phyloP scores from a whole-genome alignment of 106 monocot species.

The Platanthera zijinensis region DNA sequence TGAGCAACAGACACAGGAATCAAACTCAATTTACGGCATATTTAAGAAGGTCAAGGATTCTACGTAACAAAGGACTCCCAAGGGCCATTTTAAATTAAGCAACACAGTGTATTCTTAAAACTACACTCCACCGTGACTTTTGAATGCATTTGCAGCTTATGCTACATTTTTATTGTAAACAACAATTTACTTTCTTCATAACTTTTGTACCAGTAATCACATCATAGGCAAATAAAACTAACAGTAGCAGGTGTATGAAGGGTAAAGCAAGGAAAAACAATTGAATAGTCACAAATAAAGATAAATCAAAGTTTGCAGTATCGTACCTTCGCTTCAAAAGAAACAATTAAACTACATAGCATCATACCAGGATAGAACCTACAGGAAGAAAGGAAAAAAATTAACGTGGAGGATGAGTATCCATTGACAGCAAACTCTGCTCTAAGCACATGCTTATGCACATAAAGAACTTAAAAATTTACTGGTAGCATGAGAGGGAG shows the following conservation, averaged over 20 bases:
- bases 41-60: too few species aligned
- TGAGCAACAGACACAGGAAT: too few species aligned
- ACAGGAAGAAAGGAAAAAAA: neutral
- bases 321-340: constrained; percentile 23
- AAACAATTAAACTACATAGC: constrained; percentile 11
- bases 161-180: too few species aligned
- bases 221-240: neutral
- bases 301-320: neutral
- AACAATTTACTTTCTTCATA: too few species aligned
- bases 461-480: neutral
- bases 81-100: too few species aligned
- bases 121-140: too few species aligned
- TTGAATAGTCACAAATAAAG: neutral
- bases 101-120: too few species aligned
- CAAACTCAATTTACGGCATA: too few species aligned
- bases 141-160: too few species aligned
- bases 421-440: neutral
- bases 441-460: neutral
- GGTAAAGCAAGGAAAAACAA: neutral
- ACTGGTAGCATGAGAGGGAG: too few species aligned
- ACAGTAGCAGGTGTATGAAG: neutral
- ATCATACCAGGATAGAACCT: constrained; percentile 21
- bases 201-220: neutral
- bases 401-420: neutral
- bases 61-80: too few species aligned